phyloP scores from a whole-genome alignment of 2,329 filamentous ascomycete species.

The Epichloe brachyelytri region DNA sequence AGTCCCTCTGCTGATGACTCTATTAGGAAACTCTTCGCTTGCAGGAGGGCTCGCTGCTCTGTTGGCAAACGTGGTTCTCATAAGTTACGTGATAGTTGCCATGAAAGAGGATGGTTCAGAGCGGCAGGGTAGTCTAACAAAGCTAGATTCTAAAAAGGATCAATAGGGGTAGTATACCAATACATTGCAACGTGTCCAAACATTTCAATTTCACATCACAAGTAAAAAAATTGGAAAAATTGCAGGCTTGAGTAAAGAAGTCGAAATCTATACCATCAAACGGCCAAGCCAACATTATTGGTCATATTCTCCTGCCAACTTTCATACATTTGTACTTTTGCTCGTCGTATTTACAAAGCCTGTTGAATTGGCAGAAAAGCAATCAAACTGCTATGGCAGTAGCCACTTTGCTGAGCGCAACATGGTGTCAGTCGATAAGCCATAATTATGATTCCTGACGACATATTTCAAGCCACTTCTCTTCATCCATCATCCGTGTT shows the following conservation, averaged over 20 bases:
- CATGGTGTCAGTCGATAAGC: constrained; percentile 10
- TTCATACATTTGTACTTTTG: constrained; percentile 2
- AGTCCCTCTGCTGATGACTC: not conserved
- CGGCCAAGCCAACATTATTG: not conserved
- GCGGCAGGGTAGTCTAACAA: constrained; percentile 30
- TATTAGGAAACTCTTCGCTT: constrained; percentile 70
- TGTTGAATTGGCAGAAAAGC: not conserved
- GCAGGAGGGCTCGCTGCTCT: constrained; percentile 77
- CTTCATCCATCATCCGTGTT: constrained; percentile 1
- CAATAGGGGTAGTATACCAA: constrained; percentile 16
- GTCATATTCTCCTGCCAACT: not conserved
- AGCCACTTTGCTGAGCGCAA: constrained; percentile 10
- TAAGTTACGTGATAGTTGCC: constrained; percentile 84
- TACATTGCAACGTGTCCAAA: not conserved
- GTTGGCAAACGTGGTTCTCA: constrained; percentile 80
- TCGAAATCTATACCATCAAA: not conserved
- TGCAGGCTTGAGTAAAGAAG: not conserved
- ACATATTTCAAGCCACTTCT: not conserved
- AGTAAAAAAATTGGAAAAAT: not conserved
- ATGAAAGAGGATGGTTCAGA: constrained; percentile 65
- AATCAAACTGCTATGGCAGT: not conserved
- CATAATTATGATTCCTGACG: constrained; percentile 8
- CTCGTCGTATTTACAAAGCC: constrained; percentile 9
- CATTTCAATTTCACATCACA: not conserved
- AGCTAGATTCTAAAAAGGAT: constrained; percentile 36